Conservation (phyloP, 768 basidiomycete species). For the Boletus edulis region DNA sequence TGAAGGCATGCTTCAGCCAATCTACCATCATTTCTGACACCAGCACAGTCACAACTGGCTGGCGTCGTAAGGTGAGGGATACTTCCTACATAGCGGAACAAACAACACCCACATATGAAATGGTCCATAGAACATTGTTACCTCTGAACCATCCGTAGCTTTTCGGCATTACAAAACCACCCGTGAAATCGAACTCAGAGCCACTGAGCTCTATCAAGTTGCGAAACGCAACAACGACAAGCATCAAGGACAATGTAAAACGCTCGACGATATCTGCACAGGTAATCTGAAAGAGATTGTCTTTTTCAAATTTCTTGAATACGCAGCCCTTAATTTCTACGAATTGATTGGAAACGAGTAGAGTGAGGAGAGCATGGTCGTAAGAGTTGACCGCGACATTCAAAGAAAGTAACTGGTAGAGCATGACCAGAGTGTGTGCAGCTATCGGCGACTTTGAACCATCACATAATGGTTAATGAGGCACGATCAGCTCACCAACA, state of each 20-base stretch:
- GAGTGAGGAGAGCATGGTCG: slow-evolving; percentile 90
- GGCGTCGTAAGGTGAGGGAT: slow-evolving; percentile 1
- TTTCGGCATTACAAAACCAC: slow-evolving; percentile 72
- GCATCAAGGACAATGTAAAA: slow-evolving; percentile 89
- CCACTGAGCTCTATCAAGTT: slow-evolving; percentile 94
- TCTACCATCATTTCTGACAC: slow-evolving; percentile 92
- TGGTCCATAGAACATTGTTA: slow-evolving; percentile 80
- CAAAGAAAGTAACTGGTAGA: slow-evolving; percentile 91
- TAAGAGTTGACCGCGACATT: slow-evolving; percentile 99
- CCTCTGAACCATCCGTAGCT: slow-evolving; percentile 84
- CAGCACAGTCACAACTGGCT: slow-evolving; percentile 93
- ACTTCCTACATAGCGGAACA: neutral
- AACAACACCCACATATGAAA: slow-evolving; percentile 72
- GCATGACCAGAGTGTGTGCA: slow-evolving; percentile 88
- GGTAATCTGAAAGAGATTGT: slow-evolving; percentile 97
- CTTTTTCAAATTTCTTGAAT: slow-evolving; percentile 99
- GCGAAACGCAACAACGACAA: slow-evolving; percentile 85
- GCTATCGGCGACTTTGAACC: slow-evolving; percentile 43
- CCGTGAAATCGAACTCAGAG: slow-evolving; percentile 75
- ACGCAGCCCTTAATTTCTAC: slow-evolving; percentile 99
- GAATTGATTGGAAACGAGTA: slow-evolving; percentile 96
- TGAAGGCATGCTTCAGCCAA: slow-evolving; percentile 99
- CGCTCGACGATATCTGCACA: slow-evolving; percentile 99
- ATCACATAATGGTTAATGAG: neutral
- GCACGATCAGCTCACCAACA: slow-evolving; percentile 53